Base-by-base conservation (phyloP, 768 basidiomycete genomes). In the Ephemerocybe angulata region DNA sequence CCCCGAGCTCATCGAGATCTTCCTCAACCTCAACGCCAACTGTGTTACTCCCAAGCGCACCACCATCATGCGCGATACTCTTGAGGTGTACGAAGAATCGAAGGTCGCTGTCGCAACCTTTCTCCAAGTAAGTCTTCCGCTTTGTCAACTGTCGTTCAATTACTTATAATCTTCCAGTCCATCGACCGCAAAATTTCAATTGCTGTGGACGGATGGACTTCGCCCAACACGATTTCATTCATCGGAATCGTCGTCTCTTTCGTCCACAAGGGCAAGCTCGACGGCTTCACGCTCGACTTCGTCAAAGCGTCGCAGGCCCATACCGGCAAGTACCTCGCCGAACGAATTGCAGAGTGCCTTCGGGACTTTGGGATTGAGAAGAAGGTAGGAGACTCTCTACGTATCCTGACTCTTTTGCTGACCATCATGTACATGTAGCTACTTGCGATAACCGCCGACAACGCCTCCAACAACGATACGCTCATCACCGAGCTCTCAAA, bases 401-500 rank as follows among this genome's bases (percentile, higher is more conserved):
- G 17, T 17, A 17, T 35, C 33, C 33, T 35, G 33, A 35, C 33
- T 8, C 17, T 35, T 17, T n/a, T n/a, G n/a, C n/a, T n/a, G n/a
- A n/a, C n/a, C n/a, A n/a, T n/a, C n/a, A n/a, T n/a, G n/a, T n/a
- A n/a, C n/a, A n/a, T n/a, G 33, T 19, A 19, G 38, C 73, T 72
- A 12, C 59, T 72, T 2, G 53, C 62, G 6, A 50, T 77, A 17
- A 70, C 65, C 4, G 64, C 61, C 43, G 68, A 73, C 53, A 76
- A 78, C 55, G 69, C 71, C 4, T 58, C 62, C 0, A 56, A 58
- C 13, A 76, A 78, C 40, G 67, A 74, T 49, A 60, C 44, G 0
- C 75, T 79, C 74, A 61, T 71, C 1, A 51, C 43, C 0, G 50
- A 63, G n/a, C 69, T 77, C 12, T 54, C 19, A 1, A 17, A 58